A percentile compares a stretch with the other conserved stretches of the same genome.
Conservation (phyloP, 345 rosid genomes). For the Brassica juncea region DNA sequence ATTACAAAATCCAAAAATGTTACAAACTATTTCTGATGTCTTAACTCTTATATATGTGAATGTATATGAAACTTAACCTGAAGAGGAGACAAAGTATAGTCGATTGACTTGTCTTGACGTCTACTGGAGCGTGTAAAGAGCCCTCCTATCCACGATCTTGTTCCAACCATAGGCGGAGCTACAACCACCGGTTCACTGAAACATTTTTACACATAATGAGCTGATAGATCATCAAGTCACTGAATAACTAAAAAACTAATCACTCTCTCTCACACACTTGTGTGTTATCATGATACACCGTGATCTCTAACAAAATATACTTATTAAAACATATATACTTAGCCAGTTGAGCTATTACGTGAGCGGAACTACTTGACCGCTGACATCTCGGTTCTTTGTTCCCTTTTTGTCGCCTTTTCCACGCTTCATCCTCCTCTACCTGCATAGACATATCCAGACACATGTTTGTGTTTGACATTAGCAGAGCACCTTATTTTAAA, state of each 20-base stretch:
- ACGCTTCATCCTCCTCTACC: slow-evolving; percentile 91
- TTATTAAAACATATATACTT: slow-evolving; percentile 63
- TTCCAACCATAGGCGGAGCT: slow-evolving; percentile 95
- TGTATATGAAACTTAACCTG: slow-evolving; percentile 51
- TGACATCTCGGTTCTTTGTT: slow-evolving; percentile 72
- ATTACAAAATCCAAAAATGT: slow-evolving; percentile 3
- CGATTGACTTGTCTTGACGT: slow-evolving; percentile 57
- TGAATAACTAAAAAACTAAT: background rate
- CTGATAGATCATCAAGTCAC: background rate
- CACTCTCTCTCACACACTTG: background rate
- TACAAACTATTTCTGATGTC: background rate
- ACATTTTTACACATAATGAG: slow-evolving; percentile 7
- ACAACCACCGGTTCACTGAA: slow-evolving; percentile 45
- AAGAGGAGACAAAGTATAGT: slow-evolving; percentile 60
- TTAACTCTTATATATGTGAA: background rate
- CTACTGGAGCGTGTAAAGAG: slow-evolving; percentile 64
- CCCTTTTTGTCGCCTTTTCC: slow-evolving; percentile 69
- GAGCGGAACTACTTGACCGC: slow-evolving; percentile 55
- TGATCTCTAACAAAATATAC: slow-evolving; percentile 37
- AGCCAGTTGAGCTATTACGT: slow-evolving; percentile 60
- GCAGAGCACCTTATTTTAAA: background rate
- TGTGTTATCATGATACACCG: background rate
- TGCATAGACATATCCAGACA: slow-evolving; percentile 42
- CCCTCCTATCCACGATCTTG: slow-evolving; percentile 91
- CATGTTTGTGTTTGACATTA: background rate